Percentiles rank a stretch among this genome's conserved stretches.
Conservation (phyloP, 768 basidiomycete species). For the Pulveroboletus sp. region DNA sequence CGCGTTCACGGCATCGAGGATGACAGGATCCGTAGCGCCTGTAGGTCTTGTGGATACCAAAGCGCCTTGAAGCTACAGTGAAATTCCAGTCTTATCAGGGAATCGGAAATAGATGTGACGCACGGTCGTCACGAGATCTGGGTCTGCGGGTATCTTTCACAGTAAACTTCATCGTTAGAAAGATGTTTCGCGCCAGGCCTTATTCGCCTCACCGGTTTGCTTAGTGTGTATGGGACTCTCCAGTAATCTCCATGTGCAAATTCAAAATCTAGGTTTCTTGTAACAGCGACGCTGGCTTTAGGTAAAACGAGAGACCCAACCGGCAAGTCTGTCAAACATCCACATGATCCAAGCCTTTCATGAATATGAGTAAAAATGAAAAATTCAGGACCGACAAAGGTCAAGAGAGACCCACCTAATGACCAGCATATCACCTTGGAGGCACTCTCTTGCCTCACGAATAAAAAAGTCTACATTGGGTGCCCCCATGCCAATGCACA, state of each 20-base stretch:
- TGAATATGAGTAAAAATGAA: neutral
- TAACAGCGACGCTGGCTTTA: constrained; percentile 60
- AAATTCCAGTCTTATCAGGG: constrained; percentile 4
- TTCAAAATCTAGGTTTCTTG: constrained; percentile 74
- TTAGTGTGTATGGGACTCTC: constrained; percentile 57
- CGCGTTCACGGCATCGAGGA: constrained; percentile 56
- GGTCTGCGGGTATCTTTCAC: constrained; percentile 56
- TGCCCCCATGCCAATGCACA: constrained; percentile 81
- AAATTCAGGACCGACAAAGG: neutral
- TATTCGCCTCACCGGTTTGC: constrained; percentile 49
- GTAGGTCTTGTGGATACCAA: constrained; percentile 44
- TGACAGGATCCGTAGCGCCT: constrained; percentile 34
- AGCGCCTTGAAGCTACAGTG: constrained; percentile 43
- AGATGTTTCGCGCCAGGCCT: neutral
- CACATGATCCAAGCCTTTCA: constrained; percentile 76
- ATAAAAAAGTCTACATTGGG: constrained; percentile 86
- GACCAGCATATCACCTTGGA: constrained; percentile 57
- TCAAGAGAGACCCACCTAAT: constrained; percentile 36
- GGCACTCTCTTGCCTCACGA: constrained; percentile 71
- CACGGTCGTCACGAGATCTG: constrained; percentile 48
- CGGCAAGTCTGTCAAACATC: constrained; percentile 60
- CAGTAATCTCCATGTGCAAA: constrained; percentile 45
- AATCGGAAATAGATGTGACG: constrained; percentile 14
- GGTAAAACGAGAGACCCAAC: constrained; percentile 79
- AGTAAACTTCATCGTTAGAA: neutral